Evolutionary conservation across 2,329 filamentous ascomycete species (phyloP).

Genomic region (Colletotrichum chlorophyti): DNA sequence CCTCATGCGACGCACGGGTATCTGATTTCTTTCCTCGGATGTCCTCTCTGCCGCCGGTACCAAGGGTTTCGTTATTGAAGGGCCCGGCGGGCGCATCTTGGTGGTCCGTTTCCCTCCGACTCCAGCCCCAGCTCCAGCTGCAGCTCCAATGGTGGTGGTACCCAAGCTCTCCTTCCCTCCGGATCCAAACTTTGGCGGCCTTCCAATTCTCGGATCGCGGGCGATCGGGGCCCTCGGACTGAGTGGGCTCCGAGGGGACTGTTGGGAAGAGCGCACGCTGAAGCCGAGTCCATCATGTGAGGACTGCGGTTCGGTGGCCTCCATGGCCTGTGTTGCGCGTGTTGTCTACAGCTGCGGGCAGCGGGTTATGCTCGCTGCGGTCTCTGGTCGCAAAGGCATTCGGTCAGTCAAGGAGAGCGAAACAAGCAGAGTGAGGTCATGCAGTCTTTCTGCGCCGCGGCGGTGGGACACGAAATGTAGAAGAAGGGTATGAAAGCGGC

Average conservation of each 20-base stretch:
- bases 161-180: constrained; percentile 31
- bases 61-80: constrained; percentile 46
- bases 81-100: constrained; percentile 35
- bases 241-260: constrained; percentile 14
- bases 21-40: constrained; percentile 46
- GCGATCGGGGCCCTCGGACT: constrained; percentile 13
- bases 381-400: constrained; percentile 24
- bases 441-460: too few species aligned
- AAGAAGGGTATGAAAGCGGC: constrained; percentile 10
- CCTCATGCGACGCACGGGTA: constrained; percentile 45
- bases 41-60: constrained; percentile 55
- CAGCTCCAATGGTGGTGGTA: too few species aligned
- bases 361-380: constrained; percentile 30
- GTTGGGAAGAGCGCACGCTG: constrained; percentile 17
- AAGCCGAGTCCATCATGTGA: constrained; percentile 17
- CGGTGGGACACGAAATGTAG: too few species aligned
- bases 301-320: constrained; percentile 32
- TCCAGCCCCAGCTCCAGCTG: not conserved
- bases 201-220: constrained; percentile 28
- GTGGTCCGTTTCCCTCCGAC: constrained; percentile 31
- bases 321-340: constrained; percentile 31
- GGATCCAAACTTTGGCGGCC: constrained; percentile 29
- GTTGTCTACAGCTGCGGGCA: constrained; percentile 20
- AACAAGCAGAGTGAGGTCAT: too few species aligned
- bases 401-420: too few species aligned